Evolutionary conservation across 108 stramenopile species (phyloP).

Genomic region (Cyclotella atomus): DNA sequence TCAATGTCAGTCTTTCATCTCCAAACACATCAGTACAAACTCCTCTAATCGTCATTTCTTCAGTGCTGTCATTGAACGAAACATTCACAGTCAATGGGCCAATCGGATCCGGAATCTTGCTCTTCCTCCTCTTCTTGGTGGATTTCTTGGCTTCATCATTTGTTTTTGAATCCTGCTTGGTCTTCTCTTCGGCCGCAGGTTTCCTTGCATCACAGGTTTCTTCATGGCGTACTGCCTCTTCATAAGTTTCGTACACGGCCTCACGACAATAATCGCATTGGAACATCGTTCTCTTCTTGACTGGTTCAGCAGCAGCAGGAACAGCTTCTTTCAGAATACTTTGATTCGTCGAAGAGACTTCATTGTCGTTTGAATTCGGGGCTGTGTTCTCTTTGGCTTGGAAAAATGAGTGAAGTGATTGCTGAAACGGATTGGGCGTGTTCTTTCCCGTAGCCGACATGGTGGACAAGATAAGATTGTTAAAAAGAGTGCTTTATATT

Average conservation of each 20-base stretch:
- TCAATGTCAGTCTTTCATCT: not conserved
- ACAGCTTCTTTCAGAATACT: not conserved
- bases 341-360: not conserved
- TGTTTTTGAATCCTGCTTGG: not conserved
- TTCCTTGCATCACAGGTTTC: not conserved
- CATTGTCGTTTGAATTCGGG: not conserved
- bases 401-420: not conserved
- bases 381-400: not conserved
- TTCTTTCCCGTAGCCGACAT: no score
- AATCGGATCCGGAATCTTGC: not conserved
- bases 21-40: slow-evolving; percentile 7
- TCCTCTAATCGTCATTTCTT: not conserved
- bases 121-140: not conserved
- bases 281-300: not conserved
- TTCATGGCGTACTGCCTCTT: not conserved
- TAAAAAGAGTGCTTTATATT: no score
- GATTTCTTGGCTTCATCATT: not conserved
- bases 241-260: not conserved
- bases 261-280: not conserved
- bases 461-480: no score
- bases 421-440: no score
- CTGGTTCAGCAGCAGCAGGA: not conserved
- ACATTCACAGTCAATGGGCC: not conserved
- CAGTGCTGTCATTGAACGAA: not conserved
- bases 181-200: not conserved